Conservation (phyloP, 129 eudicot genomes). For the Flaveria linearis region DNA sequence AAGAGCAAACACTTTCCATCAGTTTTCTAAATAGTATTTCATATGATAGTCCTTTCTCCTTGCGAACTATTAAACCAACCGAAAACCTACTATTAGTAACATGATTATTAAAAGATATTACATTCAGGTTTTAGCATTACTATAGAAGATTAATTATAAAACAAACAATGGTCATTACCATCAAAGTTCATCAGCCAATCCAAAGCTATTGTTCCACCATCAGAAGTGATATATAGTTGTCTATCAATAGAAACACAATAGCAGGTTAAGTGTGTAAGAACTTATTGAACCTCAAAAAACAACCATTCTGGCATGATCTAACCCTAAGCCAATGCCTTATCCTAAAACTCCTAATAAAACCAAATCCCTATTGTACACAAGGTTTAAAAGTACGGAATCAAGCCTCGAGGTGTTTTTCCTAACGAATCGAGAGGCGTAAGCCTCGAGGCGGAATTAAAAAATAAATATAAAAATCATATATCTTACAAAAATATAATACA, state of each 20-base stretch:
- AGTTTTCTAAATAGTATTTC: not conserved
- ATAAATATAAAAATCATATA: too few species aligned
- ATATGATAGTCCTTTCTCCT: slow-evolving; percentile 31
- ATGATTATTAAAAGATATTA: not conserved
- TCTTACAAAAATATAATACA: too few species aligned
- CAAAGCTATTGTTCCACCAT: slow-evolving; percentile 87
- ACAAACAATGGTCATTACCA: slow-evolving; percentile 39
- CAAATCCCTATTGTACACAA: not conserved
- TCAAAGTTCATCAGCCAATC: slow-evolving; percentile 63
- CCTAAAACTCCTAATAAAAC: not conserved
- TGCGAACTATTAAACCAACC: slow-evolving; percentile 46
- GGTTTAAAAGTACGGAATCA: too few species aligned
- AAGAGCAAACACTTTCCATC: not conserved
- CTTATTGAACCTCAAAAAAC: not conserved
- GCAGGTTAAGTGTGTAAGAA: not conserved
- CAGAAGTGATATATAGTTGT: slow-evolving; percentile 57
- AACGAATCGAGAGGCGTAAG: too few species aligned
- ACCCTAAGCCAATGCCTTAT: too few species aligned
- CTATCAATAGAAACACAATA: slow-evolving; percentile 37
- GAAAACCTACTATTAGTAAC: slow-evolving; percentile 33
- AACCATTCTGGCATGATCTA: not conserved
- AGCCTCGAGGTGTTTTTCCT: too few species aligned
- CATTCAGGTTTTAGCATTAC: not conserved
- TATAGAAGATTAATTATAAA: slow-evolving; percentile 11
- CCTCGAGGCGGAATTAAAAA: too few species aligned